Conservation (phyloP, 257 asterid genomes). For the Echium plantagineum region DNA sequence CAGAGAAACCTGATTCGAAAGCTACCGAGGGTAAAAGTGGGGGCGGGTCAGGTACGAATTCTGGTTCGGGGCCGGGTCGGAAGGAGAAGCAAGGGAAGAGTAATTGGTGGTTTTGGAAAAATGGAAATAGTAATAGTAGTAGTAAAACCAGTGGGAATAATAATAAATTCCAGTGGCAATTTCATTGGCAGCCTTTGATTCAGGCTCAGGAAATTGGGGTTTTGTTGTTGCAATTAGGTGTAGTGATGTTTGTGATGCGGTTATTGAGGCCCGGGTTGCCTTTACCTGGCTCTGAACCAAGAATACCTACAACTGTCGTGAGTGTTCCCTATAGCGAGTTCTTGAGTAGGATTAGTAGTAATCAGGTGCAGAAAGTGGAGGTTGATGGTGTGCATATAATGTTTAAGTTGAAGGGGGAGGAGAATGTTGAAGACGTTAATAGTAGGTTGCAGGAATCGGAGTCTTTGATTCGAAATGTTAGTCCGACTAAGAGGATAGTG, state of each 20-base stretch:
- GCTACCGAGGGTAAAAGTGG: constrained; percentile 43
- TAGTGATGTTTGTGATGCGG: constrained; percentile 88
- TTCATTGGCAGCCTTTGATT: constrained; percentile 68
- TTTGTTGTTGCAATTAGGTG: constrained; percentile 74
- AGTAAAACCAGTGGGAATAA: constrained; percentile 23
- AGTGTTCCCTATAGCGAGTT: constrained; percentile 91
- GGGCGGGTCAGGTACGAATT: constrained; percentile 12
- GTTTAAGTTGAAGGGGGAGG: constrained; percentile 76
- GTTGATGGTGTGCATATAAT: constrained; percentile 93
- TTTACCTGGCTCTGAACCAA: constrained; percentile 80
- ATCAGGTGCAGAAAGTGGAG: constrained; percentile 89
- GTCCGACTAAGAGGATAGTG: constrained; percentile 67
- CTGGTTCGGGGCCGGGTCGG: constrained; percentile 41
- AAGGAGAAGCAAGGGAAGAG: constrained; percentile 73
- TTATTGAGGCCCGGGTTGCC: constrained; percentile 84
- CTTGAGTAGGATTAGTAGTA: constrained; percentile 56
- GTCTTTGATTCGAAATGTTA: constrained; percentile 41
- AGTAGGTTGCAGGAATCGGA: constrained; percentile 77
- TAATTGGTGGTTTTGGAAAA: constrained; percentile 44
- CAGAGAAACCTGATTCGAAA: constrained; percentile 38
- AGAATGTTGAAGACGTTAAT: constrained; percentile 28
- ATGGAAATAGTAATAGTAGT: constrained; percentile 2
- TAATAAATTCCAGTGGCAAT: constrained; percentile 24
- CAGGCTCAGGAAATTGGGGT: constrained; percentile 88
- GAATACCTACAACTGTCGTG: constrained; percentile 46